phyloP scores from a whole-genome alignment of 2,329 filamentous ascomycete species.

The Hypoxylon sp. region DNA sequence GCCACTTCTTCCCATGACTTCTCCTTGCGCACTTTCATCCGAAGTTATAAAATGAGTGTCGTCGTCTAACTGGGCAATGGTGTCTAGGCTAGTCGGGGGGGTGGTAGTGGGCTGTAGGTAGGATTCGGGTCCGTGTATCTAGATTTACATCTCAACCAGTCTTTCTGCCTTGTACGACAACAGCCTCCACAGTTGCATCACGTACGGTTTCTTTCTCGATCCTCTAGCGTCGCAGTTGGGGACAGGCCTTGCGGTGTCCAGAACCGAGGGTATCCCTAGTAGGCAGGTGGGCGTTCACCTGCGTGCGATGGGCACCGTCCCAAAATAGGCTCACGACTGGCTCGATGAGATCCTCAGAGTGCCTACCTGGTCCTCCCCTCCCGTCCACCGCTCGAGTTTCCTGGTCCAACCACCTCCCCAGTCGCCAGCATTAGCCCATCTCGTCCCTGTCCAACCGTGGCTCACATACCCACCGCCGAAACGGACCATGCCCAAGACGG shows the following conservation, averaged over 20 bases:
- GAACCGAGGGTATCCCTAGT: constrained; percentile 13
- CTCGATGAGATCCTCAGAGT: constrained; percentile 19
- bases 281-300: not conserved
- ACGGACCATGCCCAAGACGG: constrained; percentile 4
- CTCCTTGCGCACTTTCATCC: not conserved
- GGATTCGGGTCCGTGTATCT: not conserved
- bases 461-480: not conserved
- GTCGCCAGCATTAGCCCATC: constrained; percentile 4
- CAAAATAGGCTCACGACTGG: constrained; percentile 17
- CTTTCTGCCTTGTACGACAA: too few relatives aligned
- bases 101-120: too few relatives aligned
- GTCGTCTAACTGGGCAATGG: not conserved
- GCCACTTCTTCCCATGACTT: too few relatives aligned
- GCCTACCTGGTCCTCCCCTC: not conserved
- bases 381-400: not conserved
- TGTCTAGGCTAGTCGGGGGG: too few relatives aligned
- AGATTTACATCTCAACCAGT: too few relatives aligned
- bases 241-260: constrained; percentile 2
- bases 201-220: not conserved
- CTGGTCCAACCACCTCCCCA: constrained; percentile 12
- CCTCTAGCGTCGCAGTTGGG: not conserved
- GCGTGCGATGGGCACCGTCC: not conserved
- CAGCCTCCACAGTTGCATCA: not conserved
- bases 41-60: not conserved
- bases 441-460: not conserved